Conservation (phyloP, 2,329 filamentous ascomycete species). For the Colletotrichum horii region DNA sequence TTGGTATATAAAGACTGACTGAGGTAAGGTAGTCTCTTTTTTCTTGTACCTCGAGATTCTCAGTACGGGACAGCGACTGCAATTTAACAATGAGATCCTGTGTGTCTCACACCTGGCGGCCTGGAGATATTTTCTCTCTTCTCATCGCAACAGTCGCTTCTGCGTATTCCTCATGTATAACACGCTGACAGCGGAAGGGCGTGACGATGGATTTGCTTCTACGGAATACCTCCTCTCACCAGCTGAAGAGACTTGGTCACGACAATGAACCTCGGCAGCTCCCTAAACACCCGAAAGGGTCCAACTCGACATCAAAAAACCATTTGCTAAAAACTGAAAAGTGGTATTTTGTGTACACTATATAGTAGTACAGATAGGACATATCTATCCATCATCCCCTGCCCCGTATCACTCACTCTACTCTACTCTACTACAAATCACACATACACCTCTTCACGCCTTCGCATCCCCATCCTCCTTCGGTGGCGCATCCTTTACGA, state of each 20-base stretch:
- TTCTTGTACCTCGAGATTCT: no score
- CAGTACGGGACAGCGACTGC: no score
- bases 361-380: not conserved
- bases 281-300: not conserved
- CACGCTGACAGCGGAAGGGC: fast-evolving
- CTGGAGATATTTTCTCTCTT: not conserved
- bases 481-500: conserved; percentile 7
- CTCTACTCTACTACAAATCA: not conserved
- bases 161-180: not conserved
- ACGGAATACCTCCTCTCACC: not conserved
- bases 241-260: not conserved
- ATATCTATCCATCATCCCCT: not conserved
- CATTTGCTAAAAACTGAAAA: not conserved
- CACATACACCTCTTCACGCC: not conserved
- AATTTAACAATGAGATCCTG: not conserved
- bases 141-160: not conserved
- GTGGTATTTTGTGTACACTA: not conserved
- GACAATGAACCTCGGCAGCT: not conserved
- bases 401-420: not conserved
- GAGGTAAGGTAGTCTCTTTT: no score
- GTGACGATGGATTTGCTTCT: fast-evolving
- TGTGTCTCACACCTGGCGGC: not conserved
- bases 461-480: not conserved
- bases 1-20: no score
- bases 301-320: no score